phyloP scores from a whole-genome alignment of 164 flowering plant genomes.

The Piper longum region DNA sequence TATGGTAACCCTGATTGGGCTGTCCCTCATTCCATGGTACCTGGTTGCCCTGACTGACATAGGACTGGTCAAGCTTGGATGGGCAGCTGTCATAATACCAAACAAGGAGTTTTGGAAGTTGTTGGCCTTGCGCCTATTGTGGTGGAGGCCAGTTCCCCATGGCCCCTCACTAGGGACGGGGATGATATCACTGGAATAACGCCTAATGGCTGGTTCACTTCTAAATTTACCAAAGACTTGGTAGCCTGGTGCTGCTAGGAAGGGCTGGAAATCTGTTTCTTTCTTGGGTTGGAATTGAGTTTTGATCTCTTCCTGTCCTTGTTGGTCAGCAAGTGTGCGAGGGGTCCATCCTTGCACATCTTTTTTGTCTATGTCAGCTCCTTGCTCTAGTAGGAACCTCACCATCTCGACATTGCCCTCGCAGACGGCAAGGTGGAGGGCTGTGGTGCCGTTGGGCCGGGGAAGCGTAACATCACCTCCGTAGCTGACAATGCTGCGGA shows the following conservation, averaged over 20 bases:
- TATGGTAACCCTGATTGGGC: conserved; percentile 38
- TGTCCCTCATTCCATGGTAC: not conserved
- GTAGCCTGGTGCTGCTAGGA: conserved; percentile 9
- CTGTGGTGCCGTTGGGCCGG: conserved; percentile 43
- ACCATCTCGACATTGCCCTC: conserved; percentile 60
- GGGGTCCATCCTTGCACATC: conserved; percentile 72
- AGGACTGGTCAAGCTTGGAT: conserved; percentile 19
- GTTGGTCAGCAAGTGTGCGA: conserved; percentile 69
- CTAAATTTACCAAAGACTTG: conserved; percentile 32
- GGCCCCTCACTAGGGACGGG: conserved; percentile 10
- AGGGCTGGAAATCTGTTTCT: conserved; percentile 17
- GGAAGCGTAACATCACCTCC: conserved; percentile 51
- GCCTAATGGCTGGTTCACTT: conserved; percentile 41
- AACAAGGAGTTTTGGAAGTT: conserved; percentile 69
- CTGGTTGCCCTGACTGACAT: conserved; percentile 4
- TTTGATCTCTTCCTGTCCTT: conserved; percentile 63
- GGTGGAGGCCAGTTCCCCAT: conserved; percentile 11
- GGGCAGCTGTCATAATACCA: conserved; percentile 63
- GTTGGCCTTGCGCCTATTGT: conserved; percentile 34
- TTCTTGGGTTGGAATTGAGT: conserved; percentile 27
- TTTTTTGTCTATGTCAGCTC: conserved; percentile 48
- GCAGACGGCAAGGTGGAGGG: conserved; percentile 72
- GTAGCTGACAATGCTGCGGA: conserved; percentile 27
- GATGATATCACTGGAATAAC: conserved; percentile 11
- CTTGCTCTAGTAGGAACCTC: conserved; percentile 38